Base-by-base conservation (phyloP, 225 moss, liverwort and hornwort genomes). In the Pleurozium schreberi region DNA sequence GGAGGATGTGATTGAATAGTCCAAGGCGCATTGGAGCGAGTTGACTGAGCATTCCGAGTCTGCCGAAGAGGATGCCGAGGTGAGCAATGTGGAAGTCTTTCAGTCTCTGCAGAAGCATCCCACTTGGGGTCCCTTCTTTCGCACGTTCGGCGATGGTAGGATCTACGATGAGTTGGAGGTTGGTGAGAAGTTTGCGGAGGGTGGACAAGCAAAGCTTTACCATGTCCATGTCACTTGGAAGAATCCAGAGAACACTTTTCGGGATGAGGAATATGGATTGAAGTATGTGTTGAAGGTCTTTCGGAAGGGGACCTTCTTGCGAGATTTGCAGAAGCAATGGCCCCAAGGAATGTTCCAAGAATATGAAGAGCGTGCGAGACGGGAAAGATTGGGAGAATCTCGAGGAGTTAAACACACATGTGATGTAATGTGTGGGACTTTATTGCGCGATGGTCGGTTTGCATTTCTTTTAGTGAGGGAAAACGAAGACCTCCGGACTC, bases 201-300 rank as follows among this genome's bases (percentile, higher is more conserved):
- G 82, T 17, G 50, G 36, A 25, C 82, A 83, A 50, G 65, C 26
- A 2, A 17, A 65, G 49, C 9, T 83, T 3, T 52, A 64, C 23
- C 43, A 83, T 36, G 38, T 3, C 6, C 2, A 0, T 9, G 49
- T 52, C 25, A 33, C 7, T 50, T 65, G 38, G 83, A 81, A 81
- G 14, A 1, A 10, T 33, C 2, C 9, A 38, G 3, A 8, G 25
- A 0, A 0, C 1, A 22, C 2, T 64, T 10, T 1, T 11, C 0
- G 4, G 2, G 14, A n/a, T 80, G 1, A 80, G 0, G 23, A 60
- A 5, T 1, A 0, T 60, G 40, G 17, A 42, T 0, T 0, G 0
- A 49, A 3, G 18, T n/a, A 5, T 26, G 50, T 83, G 6, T 28
- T 83, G 38, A 67, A 84, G 53, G 67, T 84, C 6, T 67, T 84